Base-by-base conservation (phyloP, 2,329 filamentous ascomycete genomes). In the Diaporthe ilicicola region DNA sequence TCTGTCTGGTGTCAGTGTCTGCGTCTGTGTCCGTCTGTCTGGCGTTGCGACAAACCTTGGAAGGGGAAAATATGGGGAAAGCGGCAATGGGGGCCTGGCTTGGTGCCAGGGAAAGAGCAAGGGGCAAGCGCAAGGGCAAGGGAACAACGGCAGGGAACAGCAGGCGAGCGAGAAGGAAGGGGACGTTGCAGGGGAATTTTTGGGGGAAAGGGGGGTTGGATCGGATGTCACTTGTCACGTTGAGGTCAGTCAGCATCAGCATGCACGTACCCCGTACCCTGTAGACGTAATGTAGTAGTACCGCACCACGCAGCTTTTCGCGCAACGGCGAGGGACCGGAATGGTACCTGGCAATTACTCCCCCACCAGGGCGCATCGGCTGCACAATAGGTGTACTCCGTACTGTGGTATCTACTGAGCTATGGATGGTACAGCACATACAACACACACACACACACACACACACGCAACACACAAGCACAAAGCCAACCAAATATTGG, bases 21-120 rank as follows among this genome's bases (percentile, higher is more conserved):
- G 59, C 56, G 65, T 62, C 56, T 34, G 56, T 61, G 56, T 27
- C 39, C 39, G 56, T 19, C 56, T 62, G 56, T 62, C 59, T 62
- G 42, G 42, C 67, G 44, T 69, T 69, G 67, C 46, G 59, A 62
- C 54, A 69, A 69, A 67, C 48, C 71, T 64, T 70, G 68, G 71
- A 70, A 68, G 69, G 71, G 69, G 67, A 70, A 72, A 72, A 70
- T 68, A 67, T 66, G 71, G 71, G 71, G 69, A 67, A 59, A 46
- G 62, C 67, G 53, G 67, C 55, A 70, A 42, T 39, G 46, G 55
- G 67, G 67, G 54, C 32, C 44, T 64, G 44, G 34, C 46, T 44
- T 62, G 55, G 46, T 61, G 53, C 53, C 32, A 50, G 66, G 53
- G 66, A 51, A 53, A 32, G 62, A 29, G 62, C 55, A 59, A 59